Evolutionary conservation across 345 rosid genomes (phyloP), one percentile per base, ranked within the genome.

Genomic region (Lumnitzera littorea): DNA sequence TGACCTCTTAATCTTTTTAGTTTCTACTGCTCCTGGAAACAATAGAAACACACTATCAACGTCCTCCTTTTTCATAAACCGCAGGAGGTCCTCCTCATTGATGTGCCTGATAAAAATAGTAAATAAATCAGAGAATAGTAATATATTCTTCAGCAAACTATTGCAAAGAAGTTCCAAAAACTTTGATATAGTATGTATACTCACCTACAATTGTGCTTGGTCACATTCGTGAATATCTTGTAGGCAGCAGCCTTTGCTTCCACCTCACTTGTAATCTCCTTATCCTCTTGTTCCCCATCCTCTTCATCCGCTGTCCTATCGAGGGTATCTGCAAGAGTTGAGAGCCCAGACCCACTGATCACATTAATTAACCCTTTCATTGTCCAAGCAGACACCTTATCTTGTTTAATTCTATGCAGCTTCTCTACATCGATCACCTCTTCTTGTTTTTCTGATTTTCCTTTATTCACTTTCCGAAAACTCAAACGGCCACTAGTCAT

Each of bases 161-260:
- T 58, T 43, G 55, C 31, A 3, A 60, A 41, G 51, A 54, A 9
- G 62, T 41, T 27, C n/a, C 6, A 24, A n/a, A 13, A 57, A 11
- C n/a, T 56, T 25, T 23, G 31, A 43, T 20, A 58, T 24, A 57
- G 25, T 25, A 62, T 43, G 55, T 48, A 53, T 56, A 51, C 85
- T 81, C 64, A 86, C 87, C 78, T 84, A 78, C 66, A 27, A 60
- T 72, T 62, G 16, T 70, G 77, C 74, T 76, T 83, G 14, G 87
- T 87, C 2, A 86, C 89, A 55, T 86, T 83, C 58, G 52, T 65
- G 77, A 83, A 86, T 60, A 83, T 76, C 73, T 58, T 67, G 68
- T 76, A 81, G 41, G 87, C 89, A 55, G 92, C 89, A 12, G 76
- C 84, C 58, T 66, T 84, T 12, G 92, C 87, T 70, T 86, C 89